phyloP scores from a whole-genome alignment of 2,329 filamentous ascomycete species.

The Apiospora kogelbergensis region DNA sequence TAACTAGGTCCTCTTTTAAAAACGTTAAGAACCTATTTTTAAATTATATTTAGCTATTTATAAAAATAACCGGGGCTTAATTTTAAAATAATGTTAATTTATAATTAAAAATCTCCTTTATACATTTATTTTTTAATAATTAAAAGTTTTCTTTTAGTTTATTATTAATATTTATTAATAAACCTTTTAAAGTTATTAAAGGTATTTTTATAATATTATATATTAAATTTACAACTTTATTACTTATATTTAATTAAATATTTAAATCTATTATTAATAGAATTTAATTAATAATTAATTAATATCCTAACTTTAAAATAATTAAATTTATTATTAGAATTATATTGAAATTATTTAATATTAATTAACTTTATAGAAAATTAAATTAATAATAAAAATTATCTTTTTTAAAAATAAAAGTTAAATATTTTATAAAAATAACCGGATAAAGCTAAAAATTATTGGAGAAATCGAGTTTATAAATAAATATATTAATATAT shows the following conservation, averaged over 20 bases:
- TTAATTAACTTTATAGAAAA: background rate
- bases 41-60: too few relatives aligned
- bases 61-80: too few relatives aligned
- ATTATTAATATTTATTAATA: too few relatives aligned
- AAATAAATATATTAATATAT: background rate
- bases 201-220: background rate
- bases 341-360: background rate
- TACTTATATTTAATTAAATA: background rate
- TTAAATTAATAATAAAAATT: too few relatives aligned
- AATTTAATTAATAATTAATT: background rate
- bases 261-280: background rate
- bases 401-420: background rate
- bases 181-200: background rate
- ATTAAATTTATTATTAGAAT: background rate
- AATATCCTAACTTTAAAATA: background rate
- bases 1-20: too few relatives aligned
- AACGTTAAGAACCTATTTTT: too few relatives aligned
- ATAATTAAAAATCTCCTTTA: too few relatives aligned
- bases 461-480: background rate
- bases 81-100: too few relatives aligned
- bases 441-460: background rate
- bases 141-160: background rate
- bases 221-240: background rate
- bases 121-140: too few relatives aligned
- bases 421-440: background rate